Percentiles rank a stretch among this genome's conserved stretches.
Evolutionary conservation across 768 basidiomycete genomes (phyloP).

Genomic region (Serendipita sp.): DNA sequence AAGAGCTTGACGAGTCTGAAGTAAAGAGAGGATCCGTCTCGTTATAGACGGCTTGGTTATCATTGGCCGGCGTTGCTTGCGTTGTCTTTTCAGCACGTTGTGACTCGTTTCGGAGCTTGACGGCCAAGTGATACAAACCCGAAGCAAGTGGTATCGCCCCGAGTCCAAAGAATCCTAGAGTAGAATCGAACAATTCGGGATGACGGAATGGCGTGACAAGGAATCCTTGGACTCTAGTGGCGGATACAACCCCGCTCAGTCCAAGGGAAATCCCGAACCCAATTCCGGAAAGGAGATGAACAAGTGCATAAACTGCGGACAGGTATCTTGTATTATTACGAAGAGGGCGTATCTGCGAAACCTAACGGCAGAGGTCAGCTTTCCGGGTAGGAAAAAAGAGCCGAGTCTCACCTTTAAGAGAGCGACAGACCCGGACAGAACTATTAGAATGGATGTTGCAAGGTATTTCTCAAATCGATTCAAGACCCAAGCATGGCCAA

Average conservation of each 20-base stretch:
- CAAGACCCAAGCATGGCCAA: constrained; percentile 20
- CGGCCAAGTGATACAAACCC: constrained; percentile 17
- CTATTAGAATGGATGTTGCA: too few species aligned
- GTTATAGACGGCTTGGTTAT: background rate
- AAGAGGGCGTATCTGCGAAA: too few species aligned
- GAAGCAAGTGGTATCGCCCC: constrained; percentile 34
- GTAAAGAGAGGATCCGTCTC: background rate
- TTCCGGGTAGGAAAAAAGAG: too few species aligned
- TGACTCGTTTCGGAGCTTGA: background rate
- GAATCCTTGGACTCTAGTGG: constrained; percentile 34
- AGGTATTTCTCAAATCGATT: background rate
- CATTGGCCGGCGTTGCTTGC: background rate
- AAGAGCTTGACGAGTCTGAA: background rate
- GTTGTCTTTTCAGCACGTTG: background rate
- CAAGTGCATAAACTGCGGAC: background rate
- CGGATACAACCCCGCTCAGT: constrained; percentile 36
- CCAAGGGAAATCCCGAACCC: constrained; percentile 38
- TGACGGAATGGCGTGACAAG: constrained; percentile 30
- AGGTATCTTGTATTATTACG: too few species aligned
- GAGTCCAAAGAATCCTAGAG: constrained; percentile 35
- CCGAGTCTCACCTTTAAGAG: too few species aligned
- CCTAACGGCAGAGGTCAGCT: too few species aligned
- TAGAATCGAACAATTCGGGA: constrained; percentile 35
- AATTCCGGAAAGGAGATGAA: constrained; percentile 25
- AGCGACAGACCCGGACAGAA: too few species aligned